phyloP scores from a whole-genome alignment of 2,329 filamentous ascomycete species.

The Calonectria honghensis region DNA sequence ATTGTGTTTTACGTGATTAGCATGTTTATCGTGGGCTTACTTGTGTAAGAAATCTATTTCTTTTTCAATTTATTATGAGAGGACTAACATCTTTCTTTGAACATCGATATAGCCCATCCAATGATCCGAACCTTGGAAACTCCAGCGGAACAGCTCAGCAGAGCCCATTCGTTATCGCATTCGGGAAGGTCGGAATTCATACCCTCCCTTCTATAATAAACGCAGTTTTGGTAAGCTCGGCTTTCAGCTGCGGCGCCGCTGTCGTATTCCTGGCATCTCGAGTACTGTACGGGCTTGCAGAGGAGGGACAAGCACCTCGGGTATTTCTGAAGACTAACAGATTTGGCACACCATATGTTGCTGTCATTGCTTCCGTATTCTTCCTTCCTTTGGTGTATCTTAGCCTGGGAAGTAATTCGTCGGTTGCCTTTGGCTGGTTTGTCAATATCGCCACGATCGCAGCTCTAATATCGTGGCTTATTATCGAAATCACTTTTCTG shows the following conservation, averaged over 20 bases:
- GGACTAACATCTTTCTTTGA: too few relatives aligned
- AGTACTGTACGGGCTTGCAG: constrained; percentile 25
- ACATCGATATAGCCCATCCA: neutral
- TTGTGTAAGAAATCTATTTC: neutral
- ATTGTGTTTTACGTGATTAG: constrained; percentile 20
- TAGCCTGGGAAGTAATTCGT: constrained; percentile 7
- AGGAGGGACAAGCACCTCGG: constrained; percentile 20
- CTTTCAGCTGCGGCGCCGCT: constrained; percentile 31
- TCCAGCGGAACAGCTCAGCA: constrained; percentile 18
- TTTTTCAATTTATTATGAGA: neutral
- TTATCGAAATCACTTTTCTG: constrained; percentile 14
- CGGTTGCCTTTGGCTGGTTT: constrained; percentile 24
- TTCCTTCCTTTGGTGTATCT: constrained; percentile 21
- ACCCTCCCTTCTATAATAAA: constrained; percentile 35
- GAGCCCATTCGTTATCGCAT: constrained; percentile 37
- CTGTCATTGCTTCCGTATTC: neutral
- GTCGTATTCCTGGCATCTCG: constrained; percentile 27
- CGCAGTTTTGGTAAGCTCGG: constrained; percentile 19
- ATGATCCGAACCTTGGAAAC: constrained; percentile 11
- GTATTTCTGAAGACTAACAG: constrained; percentile 18
- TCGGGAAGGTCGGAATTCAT: constrained; percentile 2
- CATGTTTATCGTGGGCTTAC: constrained; percentile 23
- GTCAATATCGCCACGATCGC: constrained; percentile 19
- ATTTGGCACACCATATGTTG: constrained; percentile 26
- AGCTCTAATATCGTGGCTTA: constrained; percentile 19